Base-by-base conservation (phyloP, 139 green algal species). In the Chlorella vulgaris region DNA sequence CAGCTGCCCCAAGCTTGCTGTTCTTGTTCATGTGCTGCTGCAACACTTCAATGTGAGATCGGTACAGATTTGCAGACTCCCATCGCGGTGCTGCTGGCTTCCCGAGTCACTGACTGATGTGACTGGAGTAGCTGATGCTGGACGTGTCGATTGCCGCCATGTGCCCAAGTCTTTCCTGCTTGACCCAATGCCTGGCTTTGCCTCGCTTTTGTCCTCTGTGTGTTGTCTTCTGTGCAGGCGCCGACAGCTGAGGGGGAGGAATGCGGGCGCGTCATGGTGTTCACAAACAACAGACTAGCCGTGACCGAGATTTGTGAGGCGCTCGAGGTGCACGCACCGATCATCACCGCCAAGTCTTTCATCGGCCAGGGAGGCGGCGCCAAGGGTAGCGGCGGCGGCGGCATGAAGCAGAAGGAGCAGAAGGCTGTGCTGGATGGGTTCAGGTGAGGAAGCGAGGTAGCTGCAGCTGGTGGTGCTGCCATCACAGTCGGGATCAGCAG, bases 351-450 rank as follows among this genome's bases (percentile, higher is more conserved):
- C 38, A 88, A 76, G 88, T 92, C 87, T 33, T 98, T 98, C 76
- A 89, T 98, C 43, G 95, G 95, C 0, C 95, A 98, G 86, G 89
- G 91, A 26, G 82, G 53, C 7, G 81, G 78, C 29, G 78, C 73
- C 74, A 74, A 53, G 39, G 31, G 62, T 22, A 33, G 29, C 2
- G 3, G 7, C 13, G 71, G 67, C 15, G 33, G 22, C 35, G 79
- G 79, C 51, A 69, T 83, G 55, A 51, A 31, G 6, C 91, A 93
- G 82, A 85, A 65, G 53, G 88, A 94, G 76, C 92, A 93, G 86
- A 92, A 93, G 84, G 79, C 73, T 76, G 81, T 90, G 60, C 81
- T 94, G 67, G 43, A 81, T 43, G 90, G 84, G 95, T 95, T 81
- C 76, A 87, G 24, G 85, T 81, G 0, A 86, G 91, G 15, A 38